phyloP scores from a whole-genome alignment of 179 eudicot species.

The Silene coronaria region DNA sequence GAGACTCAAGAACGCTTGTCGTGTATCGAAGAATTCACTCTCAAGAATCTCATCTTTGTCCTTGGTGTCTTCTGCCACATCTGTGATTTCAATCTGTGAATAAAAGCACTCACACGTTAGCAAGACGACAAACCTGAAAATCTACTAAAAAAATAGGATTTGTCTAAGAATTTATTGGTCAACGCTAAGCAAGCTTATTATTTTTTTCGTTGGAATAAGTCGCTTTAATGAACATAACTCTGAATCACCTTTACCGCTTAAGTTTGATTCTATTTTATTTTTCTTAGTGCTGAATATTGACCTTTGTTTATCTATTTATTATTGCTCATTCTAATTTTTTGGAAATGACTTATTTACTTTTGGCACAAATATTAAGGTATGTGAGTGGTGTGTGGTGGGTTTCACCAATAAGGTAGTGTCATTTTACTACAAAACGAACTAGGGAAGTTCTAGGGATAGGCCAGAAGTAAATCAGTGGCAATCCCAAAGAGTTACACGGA shows the following conservation, averaged over 20 bases:
- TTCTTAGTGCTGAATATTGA: not conserved
- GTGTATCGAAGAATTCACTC: conserved; percentile 96
- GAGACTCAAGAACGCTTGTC: conserved; percentile 94
- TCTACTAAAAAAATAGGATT: not conserved
- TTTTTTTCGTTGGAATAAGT: not conserved
- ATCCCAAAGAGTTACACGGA: no score
- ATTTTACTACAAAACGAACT: no score
- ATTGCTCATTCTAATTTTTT: no score
- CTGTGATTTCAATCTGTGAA: conserved; percentile 58
- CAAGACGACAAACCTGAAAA: conserved; percentile 1
- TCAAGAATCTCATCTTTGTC: conserved; percentile 90
- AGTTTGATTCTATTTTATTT: not conserved
- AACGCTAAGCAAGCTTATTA: not conserved
- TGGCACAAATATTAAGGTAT: not conserved
- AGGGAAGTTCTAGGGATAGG: no score
- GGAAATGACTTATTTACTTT: no score
- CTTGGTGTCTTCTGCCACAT: conserved; percentile 70
- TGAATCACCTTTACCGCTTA: not conserved
- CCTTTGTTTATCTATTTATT: not conserved
- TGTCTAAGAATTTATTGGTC: not conserved
- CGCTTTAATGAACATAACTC: not conserved
- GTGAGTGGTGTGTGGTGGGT: no score
- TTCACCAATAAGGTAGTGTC: no score
- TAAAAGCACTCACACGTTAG: conserved; percentile 21
- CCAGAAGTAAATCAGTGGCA: no score